Conservation (phyloP, 225 moss, liverwort and hornwort species). For the Physcomitrium patens region DNA sequence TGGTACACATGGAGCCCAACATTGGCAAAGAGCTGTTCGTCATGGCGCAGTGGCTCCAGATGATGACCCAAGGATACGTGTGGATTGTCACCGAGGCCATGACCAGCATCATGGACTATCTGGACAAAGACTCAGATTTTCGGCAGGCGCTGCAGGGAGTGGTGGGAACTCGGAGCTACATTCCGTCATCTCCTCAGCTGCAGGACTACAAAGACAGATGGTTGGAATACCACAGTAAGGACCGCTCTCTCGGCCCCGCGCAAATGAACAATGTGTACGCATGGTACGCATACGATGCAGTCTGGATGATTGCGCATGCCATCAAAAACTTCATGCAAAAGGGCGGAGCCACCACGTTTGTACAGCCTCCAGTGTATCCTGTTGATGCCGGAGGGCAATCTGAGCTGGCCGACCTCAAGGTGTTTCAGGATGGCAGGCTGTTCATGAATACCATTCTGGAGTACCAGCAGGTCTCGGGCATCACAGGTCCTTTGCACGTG, state of each 20-base stretch:
- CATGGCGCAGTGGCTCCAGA: slow-evolving; percentile 65
- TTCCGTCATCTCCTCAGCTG: slow-evolving; percentile 56
- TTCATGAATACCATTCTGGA: slow-evolving; percentile 53
- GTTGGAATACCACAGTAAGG: slow-evolving; percentile 27
- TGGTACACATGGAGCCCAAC: slow-evolving; percentile 70
- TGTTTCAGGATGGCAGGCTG: slow-evolving; percentile 54
- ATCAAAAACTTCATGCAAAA: slow-evolving; percentile 32
- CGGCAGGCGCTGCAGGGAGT: slow-evolving; percentile 59
- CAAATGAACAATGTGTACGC: slow-evolving; percentile 63
- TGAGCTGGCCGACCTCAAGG: slow-evolving; percentile 53
- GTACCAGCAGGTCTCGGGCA: slow-evolving; percentile 51
- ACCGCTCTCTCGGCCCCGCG: slow-evolving; percentile 17
- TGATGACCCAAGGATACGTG: slow-evolving; percentile 73
- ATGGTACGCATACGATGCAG: slow-evolving; percentile 57
- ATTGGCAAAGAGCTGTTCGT: slow-evolving; percentile 62
- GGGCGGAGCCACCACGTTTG: slow-evolving; percentile 41
- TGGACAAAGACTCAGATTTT: slow-evolving; percentile 51
- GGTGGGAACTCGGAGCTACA: slow-evolving; percentile 67
- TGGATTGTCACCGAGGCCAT: slow-evolving; percentile 85
- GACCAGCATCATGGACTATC: slow-evolving; percentile 58
- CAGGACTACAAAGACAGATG: slow-evolving; percentile 54
- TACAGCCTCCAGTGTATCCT: slow-evolving; percentile 34
- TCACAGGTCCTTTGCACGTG: slow-evolving; percentile 61
- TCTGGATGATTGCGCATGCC: slow-evolving; percentile 58
- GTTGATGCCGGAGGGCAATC: slow-evolving; percentile 45